A percentile compares a stretch with the other conserved stretches of the same genome.
phyloP scores from a whole-genome alignment of 768 basidiomycete genomes.

The Leucosporidium yakuticum region DNA sequence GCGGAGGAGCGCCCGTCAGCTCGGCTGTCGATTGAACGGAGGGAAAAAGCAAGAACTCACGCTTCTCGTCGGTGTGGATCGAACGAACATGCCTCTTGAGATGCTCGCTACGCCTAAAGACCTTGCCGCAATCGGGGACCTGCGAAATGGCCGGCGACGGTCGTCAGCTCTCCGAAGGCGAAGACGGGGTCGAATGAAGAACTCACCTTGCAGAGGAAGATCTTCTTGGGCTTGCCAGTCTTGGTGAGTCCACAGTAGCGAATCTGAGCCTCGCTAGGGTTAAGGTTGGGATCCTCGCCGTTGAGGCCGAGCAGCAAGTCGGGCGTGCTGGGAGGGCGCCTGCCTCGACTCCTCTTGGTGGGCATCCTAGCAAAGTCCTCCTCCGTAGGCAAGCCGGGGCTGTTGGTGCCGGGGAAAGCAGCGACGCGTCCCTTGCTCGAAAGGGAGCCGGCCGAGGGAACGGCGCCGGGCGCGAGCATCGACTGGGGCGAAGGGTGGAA shows the following conservation, averaged over 20 bases:
- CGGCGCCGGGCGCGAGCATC: conserved; percentile 22
- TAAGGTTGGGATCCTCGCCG: conserved; percentile 5
- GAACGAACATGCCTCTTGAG: conserved; percentile 80
- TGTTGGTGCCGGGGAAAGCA: conserved; percentile 15
- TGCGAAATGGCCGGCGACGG: conserved; percentile 49
- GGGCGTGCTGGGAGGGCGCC: conserved; percentile 21
- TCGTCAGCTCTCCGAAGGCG: background rate
- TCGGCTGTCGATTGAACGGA: background rate
- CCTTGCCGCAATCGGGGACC: conserved; percentile 77
- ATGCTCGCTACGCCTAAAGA: conserved; percentile 82
- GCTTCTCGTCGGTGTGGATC: conserved; percentile 88
- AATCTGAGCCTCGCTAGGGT: conserved; percentile 22
- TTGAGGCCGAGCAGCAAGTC: conserved; percentile 12
- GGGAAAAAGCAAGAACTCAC: conserved; percentile 50
- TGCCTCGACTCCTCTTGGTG: conserved; percentile 32
- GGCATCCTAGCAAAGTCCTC: conserved; percentile 21
- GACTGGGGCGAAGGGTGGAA: conserved; percentile 29
- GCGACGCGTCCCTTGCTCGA: background rate
- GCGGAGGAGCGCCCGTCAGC: background rate
- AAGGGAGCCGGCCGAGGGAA: background rate
- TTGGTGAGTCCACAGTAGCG: conserved; percentile 29
- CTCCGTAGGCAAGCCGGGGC: conserved; percentile 6
- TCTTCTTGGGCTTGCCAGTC: conserved; percentile 32
- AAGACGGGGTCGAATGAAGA: background rate
- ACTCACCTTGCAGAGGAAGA: conserved; percentile 24